Percentiles rank a stretch among this genome's conserved stretches.
phyloP scores from a whole-genome alignment of 2,329 filamentous ascomycete genomes.

The Aspergillus novoparasiticus region DNA sequence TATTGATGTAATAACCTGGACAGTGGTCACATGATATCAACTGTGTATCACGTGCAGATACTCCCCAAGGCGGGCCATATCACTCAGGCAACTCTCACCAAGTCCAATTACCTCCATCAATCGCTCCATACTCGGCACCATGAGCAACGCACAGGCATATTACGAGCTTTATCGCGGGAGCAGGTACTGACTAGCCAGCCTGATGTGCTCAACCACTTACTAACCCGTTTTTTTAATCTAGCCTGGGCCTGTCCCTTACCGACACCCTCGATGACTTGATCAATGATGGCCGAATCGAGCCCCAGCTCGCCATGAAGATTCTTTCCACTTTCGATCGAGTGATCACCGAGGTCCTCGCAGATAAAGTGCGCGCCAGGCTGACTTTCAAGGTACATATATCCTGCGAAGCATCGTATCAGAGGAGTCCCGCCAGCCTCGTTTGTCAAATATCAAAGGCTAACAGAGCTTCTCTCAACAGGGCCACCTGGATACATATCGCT shows the following conservation, averaged over 20 bases:
- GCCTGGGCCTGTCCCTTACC: conserved; percentile 88
- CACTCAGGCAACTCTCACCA: conserved; percentile 11
- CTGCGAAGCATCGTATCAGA: neutral
- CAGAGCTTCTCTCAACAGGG: conserved; percentile 59
- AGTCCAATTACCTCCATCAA: conserved; percentile 8
- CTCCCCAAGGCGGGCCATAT: neutral
- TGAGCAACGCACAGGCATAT: conserved; percentile 57
- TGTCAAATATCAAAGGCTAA: conserved; percentile 17
- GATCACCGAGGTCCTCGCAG: conserved; percentile 86
- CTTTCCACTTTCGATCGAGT: conserved; percentile 92
- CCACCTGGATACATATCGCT: conserved; percentile 95
- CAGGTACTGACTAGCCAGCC: conserved; percentile 65
- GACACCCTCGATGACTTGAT: conserved; percentile 98
- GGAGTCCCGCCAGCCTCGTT: neutral
- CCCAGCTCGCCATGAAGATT: conserved; percentile 98
- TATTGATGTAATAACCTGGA: conserved; percentile 9
- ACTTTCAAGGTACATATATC: conserved; percentile 80
- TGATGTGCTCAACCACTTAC: neutral
- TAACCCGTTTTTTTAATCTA: conserved; percentile 44
- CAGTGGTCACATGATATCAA: neutral
- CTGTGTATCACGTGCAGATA: conserved; percentile 19
- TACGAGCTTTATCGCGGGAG: conserved; percentile 98
- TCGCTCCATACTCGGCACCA: conserved; percentile 29
- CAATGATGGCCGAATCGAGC: conserved; percentile 91
- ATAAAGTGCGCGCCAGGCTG: conserved; percentile 87